Conservation (phyloP, 1,139 yeast species). For the Hyphopichia burtonii region DNA sequence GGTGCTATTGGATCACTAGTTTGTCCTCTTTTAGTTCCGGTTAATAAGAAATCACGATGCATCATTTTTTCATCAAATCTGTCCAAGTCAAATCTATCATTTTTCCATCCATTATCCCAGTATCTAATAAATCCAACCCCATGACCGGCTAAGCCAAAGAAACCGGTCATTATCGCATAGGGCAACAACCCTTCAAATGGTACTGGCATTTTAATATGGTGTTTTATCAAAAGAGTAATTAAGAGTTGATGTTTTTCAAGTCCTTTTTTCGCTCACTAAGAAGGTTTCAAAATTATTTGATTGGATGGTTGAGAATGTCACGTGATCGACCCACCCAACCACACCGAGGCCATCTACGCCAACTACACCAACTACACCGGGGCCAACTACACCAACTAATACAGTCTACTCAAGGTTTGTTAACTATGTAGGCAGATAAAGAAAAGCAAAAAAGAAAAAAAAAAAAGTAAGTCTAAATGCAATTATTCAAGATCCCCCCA, state of each 20-base stretch:
- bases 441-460: background rate
- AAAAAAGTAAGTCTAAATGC: background rate
- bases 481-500: conserved; percentile 49
- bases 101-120: conserved; percentile 55
- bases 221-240: no score
- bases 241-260: no score
- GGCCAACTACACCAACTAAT: no score
- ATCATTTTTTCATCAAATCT: conserved; percentile 51
- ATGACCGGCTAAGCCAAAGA: conserved; percentile 50
- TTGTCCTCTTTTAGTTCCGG: conserved; percentile 74
- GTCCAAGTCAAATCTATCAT: conserved; percentile 48
- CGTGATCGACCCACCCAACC: conserved; percentile 5
- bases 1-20: conserved; percentile 69
- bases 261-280: background rate
- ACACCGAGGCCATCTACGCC: no score
- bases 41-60: conserved; percentile 72
- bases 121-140: conserved; percentile 48
- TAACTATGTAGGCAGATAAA: no score
- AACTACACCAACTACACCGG: no score
- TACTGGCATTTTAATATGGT: conserved; percentile 35
- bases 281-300: conserved; percentile 7
- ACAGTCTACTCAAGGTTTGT: no score
- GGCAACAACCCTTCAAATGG: conserved; percentile 54
- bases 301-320: conserved; percentile 7
- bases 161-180: conserved; percentile 48